A percentile compares a stretch with the other conserved stretches of the same genome.
Conservation (phyloP, 352 stramenopile species). For the Phytophthora meadii region DNA sequence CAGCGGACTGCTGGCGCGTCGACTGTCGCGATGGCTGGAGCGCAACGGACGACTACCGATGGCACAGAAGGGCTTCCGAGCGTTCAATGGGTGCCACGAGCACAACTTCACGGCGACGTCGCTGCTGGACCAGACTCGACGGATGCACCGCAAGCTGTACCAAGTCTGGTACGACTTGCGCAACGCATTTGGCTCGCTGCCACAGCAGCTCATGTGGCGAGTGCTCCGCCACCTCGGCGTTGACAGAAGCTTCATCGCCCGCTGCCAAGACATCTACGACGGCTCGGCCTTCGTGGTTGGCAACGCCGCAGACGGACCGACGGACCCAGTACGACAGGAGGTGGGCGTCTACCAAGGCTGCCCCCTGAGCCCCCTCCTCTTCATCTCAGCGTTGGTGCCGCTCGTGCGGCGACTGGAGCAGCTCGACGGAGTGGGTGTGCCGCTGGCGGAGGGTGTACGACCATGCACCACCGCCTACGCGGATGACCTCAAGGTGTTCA, state of each 20-base stretch:
- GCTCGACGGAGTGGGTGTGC: constrained; percentile 3
- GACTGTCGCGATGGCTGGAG: constrained; percentile 24
- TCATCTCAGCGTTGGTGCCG: constrained; percentile 19
- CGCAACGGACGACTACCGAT: constrained; percentile 16
- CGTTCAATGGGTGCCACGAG: constrained; percentile 34
- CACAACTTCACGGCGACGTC: constrained; percentile 35
- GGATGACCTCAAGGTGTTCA: constrained; percentile 37
- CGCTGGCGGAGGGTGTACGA: background rate
- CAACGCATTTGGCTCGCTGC: constrained; percentile 29
- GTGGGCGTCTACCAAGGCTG: constrained; percentile 32
- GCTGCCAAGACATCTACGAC: constrained; percentile 8
- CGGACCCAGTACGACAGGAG: background rate
- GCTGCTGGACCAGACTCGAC: constrained; percentile 29
- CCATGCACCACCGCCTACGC: constrained; percentile 16
- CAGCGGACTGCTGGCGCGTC: constrained; percentile 10
- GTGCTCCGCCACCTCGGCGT: constrained; percentile 14
- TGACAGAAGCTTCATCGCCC: background rate
- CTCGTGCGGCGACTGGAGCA: background rate
- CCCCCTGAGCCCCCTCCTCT: constrained; percentile 36
- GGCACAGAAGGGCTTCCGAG: constrained; percentile 36
- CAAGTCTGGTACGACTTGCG: constrained; percentile 36
- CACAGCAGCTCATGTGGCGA: background rate
- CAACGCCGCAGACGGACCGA: constrained; percentile 26
- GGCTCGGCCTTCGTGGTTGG: constrained; percentile 16
- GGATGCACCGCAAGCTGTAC: constrained; percentile 14